Evolutionary conservation across 495 filamentous ascomycete species (phyloP), one percentile per base, ranked within the genome.

Genomic region (Aspergillus ostianus): DNA sequence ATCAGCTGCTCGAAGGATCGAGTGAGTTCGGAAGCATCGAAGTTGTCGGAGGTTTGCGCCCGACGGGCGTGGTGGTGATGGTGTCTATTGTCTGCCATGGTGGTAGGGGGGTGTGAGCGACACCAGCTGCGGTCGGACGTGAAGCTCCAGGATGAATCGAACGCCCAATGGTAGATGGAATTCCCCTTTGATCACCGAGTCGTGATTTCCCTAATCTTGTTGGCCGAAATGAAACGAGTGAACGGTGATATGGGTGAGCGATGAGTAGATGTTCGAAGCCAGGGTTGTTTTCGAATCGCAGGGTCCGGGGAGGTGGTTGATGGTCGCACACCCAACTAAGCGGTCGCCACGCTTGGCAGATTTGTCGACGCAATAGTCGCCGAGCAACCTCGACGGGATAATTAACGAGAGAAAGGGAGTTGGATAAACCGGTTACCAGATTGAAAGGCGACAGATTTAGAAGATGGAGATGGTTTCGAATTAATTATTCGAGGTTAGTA

Each of bases 1-100:
- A 96, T 80, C 51, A 92, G 71, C 56, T 90, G 86, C 63, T 93
- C 87, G 70, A 94, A 96, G 65, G 88, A 85, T 46, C 75, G 67
- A 44, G 83, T 85, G 47, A 88, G 69, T 20, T 82, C 77, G 12
- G 67, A 51, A 26, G 79, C 71, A 68, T 83, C 76, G 62, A 80
- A 80, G 50, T 68, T 67, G 58, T 66, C 68, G 49, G 67, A 58
- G 54, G 71, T 69, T 56, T 67, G 67, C 47, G 68, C 63, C 63
- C 70, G 64, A 53, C 62, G 69, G 58, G 67, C 68, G 60, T 67
- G 64, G 23, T 52, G 50, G 15, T 52, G 50, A 15, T 52, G 50
- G 55, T 70, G 67, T 70, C 64, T 72, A 57, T 70, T 69, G 71
- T 77, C 74, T 61, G 74, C 71, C 73, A 77, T 78, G 70, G 69